These are phyloP conservation scores for Fraxinus sp. DNA, from an alignment of 305 asterid species.

Conservation along the genomic window DNA sequence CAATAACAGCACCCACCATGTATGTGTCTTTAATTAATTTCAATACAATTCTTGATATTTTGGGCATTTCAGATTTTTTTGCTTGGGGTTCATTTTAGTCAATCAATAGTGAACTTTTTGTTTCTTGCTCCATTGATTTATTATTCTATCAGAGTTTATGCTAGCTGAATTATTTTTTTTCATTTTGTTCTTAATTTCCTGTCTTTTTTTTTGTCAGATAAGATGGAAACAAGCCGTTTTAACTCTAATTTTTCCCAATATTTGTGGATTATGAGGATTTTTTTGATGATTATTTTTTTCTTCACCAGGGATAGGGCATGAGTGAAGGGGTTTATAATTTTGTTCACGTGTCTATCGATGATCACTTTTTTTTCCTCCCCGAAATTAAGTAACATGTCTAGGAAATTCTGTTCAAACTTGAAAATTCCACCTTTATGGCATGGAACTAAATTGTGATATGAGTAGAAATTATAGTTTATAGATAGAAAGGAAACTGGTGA, in stretches of 20 bases:
- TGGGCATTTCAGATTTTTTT: neutral
- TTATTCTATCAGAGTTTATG: neutral
- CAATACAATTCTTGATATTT: neutral
- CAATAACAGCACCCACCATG: constrained; percentile 38
- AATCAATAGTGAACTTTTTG: constrained; percentile 1
- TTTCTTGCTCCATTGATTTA: constrained; percentile 6
- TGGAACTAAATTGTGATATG: neutral
- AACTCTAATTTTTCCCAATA: neutral
- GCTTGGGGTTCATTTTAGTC: constrained; percentile 11
- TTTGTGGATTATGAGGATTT: neutral
- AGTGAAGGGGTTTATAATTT: neutral
- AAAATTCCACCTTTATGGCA: neutral
- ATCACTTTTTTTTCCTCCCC: neutral
- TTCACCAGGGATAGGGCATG: neutral
- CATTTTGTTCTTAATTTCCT: neutral
- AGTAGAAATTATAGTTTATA: neutral
- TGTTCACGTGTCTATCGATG: neutral
- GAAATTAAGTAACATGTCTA: neutral
- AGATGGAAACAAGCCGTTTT: neutral
- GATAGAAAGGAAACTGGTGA: neutral
- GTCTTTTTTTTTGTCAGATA: neutral
- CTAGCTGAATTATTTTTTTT: neutral
- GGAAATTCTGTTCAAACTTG: neutral
- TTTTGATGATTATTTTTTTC: neutral
- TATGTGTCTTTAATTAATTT: constrained; percentile 21